A percentile compares a stretch with the other conserved stretches of the same genome.
Conservation (phyloP, 2,329 filamentous ascomycete genomes). For the Davidsoniella neocaledoniae region DNA sequence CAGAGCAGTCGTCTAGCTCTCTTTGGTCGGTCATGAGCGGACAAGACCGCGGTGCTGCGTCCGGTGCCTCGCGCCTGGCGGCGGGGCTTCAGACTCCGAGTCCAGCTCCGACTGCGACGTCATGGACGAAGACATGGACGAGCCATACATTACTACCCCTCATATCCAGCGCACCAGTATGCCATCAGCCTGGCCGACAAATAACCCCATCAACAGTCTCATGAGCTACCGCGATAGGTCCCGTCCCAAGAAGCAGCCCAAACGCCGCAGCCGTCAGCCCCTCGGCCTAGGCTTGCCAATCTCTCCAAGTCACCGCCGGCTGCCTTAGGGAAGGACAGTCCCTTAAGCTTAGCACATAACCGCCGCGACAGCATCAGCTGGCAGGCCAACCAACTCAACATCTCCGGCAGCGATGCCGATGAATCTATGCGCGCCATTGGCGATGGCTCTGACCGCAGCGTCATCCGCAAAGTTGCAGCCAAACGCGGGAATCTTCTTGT, state of each 20-base stretch:
- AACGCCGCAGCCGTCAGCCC: conserved; percentile 34
- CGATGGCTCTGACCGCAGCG: conserved; percentile 49
- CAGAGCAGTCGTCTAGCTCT: conserved; percentile 51
- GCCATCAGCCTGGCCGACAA: conserved; percentile 34
- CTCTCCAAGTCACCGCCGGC: conserved; percentile 61
- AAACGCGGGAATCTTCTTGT: conserved; percentile 78
- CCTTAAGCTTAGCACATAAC: conserved; percentile 27
- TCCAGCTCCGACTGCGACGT: conserved; percentile 52
- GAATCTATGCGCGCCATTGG: conserved; percentile 54
- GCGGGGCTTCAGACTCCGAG: conserved; percentile 58
- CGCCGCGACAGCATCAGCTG: conserved; percentile 79
- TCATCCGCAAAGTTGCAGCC: conserved; percentile 69
- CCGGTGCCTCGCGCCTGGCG: conserved; percentile 57
- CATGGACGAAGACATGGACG: conserved; percentile 62
- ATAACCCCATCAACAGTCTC: conserved; percentile 45
- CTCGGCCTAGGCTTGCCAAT: conserved; percentile 28
- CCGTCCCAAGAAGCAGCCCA: conserved; percentile 50
- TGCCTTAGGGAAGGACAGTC: conserved; percentile 21
- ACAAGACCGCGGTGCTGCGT: conserved; percentile 54
- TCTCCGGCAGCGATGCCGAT: conserved; percentile 54
- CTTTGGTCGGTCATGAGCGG: conserved; percentile 56
- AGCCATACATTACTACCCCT: conserved; percentile 68
- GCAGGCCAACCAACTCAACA: conserved; percentile 75
- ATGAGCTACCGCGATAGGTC: conserved; percentile 70
- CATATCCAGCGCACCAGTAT: conserved; percentile 26